phyloP scores from a whole-genome alignment of 306 rosid genomes.

The Acacia crassicarpa region DNA sequence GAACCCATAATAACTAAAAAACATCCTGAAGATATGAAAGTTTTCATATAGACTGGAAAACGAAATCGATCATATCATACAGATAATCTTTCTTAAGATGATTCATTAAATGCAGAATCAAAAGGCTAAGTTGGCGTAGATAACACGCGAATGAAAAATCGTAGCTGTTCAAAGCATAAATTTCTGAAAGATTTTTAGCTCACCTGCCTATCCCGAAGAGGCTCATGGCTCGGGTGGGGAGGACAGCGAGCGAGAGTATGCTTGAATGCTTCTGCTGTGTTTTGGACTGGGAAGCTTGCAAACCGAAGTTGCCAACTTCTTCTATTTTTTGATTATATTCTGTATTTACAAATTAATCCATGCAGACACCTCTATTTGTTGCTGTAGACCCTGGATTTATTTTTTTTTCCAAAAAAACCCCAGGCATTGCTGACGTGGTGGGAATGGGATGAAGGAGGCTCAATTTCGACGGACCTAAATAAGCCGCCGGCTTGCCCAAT shows the following conservation, averaged over 20 bases:
- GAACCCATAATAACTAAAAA: background rate
- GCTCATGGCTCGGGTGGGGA: slow-evolving; percentile 63
- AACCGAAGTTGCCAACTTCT: background rate
- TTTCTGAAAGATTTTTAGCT: slow-evolving; percentile 11
- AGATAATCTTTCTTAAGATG: background rate
- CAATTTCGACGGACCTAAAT: background rate
- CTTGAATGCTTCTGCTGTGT: background rate
- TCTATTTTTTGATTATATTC: background rate
- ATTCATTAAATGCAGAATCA: slow-evolving; percentile 1
- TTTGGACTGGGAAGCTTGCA: background rate
- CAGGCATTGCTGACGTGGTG: background rate
- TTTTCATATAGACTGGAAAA: background rate
- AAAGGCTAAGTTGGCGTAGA: background rate
- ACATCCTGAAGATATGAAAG: background rate
- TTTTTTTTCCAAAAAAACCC: background rate
- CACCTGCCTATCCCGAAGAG: slow-evolving; percentile 97
- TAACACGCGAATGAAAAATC: background rate
- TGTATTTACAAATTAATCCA: background rate
- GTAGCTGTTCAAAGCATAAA: background rate
- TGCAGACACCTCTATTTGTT: background rate
- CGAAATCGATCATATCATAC: slow-evolving; percentile 33
- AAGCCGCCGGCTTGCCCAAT: background rate
- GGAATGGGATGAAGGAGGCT: background rate
- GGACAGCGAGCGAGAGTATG: background rate
- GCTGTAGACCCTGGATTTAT: background rate